Evolutionary conservation across 1,139 yeast genomes (phyloP), one percentile per base, ranked within the genome.

Genomic region (Taphrina populina): DNA sequence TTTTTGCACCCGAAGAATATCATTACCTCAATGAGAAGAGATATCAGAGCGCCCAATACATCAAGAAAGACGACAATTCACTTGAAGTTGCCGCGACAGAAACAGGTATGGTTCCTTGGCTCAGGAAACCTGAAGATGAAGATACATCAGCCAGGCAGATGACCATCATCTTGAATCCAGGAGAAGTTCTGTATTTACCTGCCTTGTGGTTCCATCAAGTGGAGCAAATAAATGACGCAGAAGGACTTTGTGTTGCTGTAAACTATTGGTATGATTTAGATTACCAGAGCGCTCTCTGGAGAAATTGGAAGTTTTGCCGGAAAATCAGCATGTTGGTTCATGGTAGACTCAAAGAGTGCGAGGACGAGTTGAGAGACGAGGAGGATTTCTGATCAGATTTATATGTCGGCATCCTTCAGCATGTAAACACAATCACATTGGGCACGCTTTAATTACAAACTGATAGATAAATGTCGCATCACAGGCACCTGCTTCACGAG

Each of bases 121-220:
- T 33, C n/a, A 47, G 20, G 26, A 39, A 37, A 24, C 46, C 39
- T 34, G n/a, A 34, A 10, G 19, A 3, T 10, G 17, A 17, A 8
- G 43, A 37, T 13, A 7, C 40, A 13, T 8, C 36, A 3, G 32
- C 29, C 10, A 8, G 15, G 13, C 7, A 7, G 17, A 24, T 7
- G 17, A 20, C 58, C 24, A 71, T 71, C 7, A 65, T 61, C 32
- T 55, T 71, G 23, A 56, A 61, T 4, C 70, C 73, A 0, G 75
- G 75, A 4, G 73, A 72, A 52, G 65, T 68, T 46, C 65, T 72
- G 33, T 72, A 67, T 57, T 61, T 72, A 17, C 75, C 75, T 1
- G 71, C 74, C 2, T 62, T 72, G 43, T 72, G 75, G 75, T 72
- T 70, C 59, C 75, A 72, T 52, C 72, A 71, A 43, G 63, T 61